These are phyloP conservation scores for Exidia glandulosa DNA, from an alignment of 768 basidiomycete genomes.

Conservation along the genomic window DNA sequence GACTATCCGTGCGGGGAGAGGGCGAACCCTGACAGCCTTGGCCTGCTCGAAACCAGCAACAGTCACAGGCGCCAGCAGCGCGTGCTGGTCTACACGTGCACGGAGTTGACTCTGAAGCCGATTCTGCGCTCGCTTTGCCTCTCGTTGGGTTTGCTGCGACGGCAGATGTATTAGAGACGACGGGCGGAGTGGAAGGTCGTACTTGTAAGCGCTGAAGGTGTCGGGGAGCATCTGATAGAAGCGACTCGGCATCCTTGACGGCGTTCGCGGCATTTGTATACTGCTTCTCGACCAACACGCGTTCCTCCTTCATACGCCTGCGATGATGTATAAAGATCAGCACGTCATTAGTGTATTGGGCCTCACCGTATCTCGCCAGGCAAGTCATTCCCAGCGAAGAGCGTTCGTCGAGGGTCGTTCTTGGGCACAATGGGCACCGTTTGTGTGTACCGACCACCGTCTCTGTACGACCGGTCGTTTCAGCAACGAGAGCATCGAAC, in stretches of 20 bases:
- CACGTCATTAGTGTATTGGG: neutral
- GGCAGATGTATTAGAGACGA: neutral
- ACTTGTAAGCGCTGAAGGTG: neutral
- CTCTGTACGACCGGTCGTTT: slow-evolving; percentile 26
- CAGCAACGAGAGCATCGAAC: neutral
- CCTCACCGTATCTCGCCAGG: neutral
- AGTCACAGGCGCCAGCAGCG: slow-evolving; percentile 57
- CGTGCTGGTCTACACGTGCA: slow-evolving; percentile 30
- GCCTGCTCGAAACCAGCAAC: slow-evolving; percentile 46
- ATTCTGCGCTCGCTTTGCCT: neutral
- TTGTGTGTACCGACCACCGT: slow-evolving; percentile 54
- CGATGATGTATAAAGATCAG: neutral
- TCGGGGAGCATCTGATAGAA: neutral
- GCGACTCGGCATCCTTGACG: neutral
- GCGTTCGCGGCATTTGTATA: neutral
- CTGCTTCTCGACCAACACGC: neutral
- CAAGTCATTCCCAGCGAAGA: neutral
- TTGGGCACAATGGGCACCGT: slow-evolving; percentile 20
- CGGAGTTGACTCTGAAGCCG: too few relatives aligned
- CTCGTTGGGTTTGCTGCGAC: neutral
- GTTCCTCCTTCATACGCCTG: neutral
- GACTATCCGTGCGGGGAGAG: neutral
- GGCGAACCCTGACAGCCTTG: slow-evolving; percentile 50
- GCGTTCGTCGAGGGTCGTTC: slow-evolving; percentile 17
- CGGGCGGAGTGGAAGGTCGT: neutral